Base-by-base conservation (phyloP, 805 yeast species). In the Schwanniomyces sp. region DNA sequence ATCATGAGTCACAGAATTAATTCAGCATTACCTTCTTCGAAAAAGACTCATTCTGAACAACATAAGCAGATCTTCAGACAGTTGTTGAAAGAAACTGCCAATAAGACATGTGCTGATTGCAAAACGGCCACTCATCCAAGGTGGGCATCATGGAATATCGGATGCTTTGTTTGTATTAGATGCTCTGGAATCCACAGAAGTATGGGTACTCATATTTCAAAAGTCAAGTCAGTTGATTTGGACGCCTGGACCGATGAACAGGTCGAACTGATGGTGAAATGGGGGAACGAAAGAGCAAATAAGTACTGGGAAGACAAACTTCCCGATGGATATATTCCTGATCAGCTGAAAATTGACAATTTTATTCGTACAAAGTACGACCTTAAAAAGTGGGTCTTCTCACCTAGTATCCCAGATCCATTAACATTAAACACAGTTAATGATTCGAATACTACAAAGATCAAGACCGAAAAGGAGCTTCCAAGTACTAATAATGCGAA, bases 161-260 rank as follows among this genome's bases (percentile, higher is more conserved):
- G 99, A 21, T 82, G 94, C 47, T 91, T 94, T 60, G 80, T 92
- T 37, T 92, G 99, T 67, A 92, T 92, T 53, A 78, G 94, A 58
- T 92, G 99, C 67, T 91, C 97, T 1, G 99, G 99, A 1, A 87
- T 92, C 52, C 99, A 92, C 64, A 78, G 98, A 62, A 82, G 92
- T 44, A 83, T 92, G 85, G 98, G 99, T 1, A 91, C 97, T 0
- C 99, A 92, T 68, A 90, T 92, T 41, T 85, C 96, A 26, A 79
- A 89, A 61, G 98, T 94, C 43, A 89, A 94, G 62, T 86, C 96
- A 5, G 95, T 92, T 34, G 98, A 94, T 69, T 76, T 92, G 59
- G 98, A 92, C 63, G 86, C 95, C 1, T 92, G 99, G 99, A 88
- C 94, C 5, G 96, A 91, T 57, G 96, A 88, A 59, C 97, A 94